Percentiles rank a stretch among this genome's conserved stretches.
Evolutionary conservation across 108 stramenopile species (phyloP).

Genomic region (Craspedostauros australis): DNA sequence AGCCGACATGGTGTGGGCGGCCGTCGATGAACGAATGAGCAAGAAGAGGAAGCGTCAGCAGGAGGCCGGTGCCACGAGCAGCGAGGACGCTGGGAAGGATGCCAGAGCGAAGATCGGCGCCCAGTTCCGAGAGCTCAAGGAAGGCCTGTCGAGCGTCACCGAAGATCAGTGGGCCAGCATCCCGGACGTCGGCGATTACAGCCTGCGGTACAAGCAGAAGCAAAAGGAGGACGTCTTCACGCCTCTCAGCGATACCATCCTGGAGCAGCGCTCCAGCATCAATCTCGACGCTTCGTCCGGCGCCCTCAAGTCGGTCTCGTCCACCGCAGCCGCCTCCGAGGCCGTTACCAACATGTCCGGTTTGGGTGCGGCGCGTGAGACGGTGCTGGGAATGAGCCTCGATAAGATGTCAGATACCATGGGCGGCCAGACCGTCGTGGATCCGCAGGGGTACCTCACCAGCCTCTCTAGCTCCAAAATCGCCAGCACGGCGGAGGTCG

Average conservation of each 20-base stretch:
- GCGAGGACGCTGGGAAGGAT: constrained; percentile 8
- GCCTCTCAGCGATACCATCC: constrained; percentile 84
- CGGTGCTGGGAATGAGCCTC: constrained; percentile 85
- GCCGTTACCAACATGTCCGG: constrained; percentile 53
- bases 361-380: constrained; percentile 83
- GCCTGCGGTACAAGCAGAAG: constrained; percentile 83
- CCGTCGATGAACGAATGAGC: constrained; percentile 94
- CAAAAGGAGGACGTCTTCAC: constrained; percentile 77
- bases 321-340: neutral
- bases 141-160: constrained; percentile 77
- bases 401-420: constrained; percentile 91
- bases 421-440: constrained; percentile 88
- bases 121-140: constrained; percentile 95
- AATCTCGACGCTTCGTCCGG: constrained; percentile 3
- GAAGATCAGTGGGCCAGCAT: constrained; percentile 95
- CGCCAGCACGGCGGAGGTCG: constrained; percentile 61
- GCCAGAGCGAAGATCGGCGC: constrained; percentile 71
- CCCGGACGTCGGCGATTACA: constrained; percentile 91
- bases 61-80: constrained; percentile 3
- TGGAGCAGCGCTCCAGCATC: constrained; percentile 45
- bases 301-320: constrained; percentile 25
- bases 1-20: constrained; percentile 93
- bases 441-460: constrained; percentile 94
- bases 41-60: constrained; percentile 48
- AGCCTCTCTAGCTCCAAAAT: constrained; percentile 67